Conservation (phyloP, 495 filamentous ascomycete species). For the Neurospora sp. region DNA sequence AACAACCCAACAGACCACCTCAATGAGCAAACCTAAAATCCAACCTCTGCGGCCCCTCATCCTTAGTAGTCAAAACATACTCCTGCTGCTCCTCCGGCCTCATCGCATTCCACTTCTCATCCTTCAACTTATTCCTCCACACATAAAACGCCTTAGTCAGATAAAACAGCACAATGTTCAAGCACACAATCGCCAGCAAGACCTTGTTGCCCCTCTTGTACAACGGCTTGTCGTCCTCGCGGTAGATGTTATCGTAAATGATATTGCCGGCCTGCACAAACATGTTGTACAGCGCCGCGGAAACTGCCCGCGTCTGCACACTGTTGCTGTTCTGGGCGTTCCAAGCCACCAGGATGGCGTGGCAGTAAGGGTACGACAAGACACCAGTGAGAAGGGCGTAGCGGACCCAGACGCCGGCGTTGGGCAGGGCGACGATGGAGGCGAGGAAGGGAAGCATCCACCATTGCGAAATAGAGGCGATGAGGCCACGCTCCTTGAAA, state of each 20-base stretch:
- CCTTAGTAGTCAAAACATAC: conserved; percentile 17
- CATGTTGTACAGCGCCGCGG: conserved; percentile 41
- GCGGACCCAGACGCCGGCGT: conserved; percentile 38
- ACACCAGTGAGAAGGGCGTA: conserved; percentile 44
- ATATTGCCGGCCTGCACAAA: conserved; percentile 39
- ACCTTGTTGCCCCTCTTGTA: conserved; percentile 43
- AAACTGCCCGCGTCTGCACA: conserved; percentile 53
- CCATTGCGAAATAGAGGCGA: conserved; percentile 40
- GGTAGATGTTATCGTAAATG: conserved; percentile 44
- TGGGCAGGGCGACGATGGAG: conserved; percentile 35
- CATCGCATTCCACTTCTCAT: conserved; percentile 29
- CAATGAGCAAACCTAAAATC: conserved; percentile 24
- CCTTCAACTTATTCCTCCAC: conserved; percentile 25
- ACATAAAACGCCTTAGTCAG: conserved; percentile 32
- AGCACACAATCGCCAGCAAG: conserved; percentile 34
- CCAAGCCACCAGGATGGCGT: conserved; percentile 52
- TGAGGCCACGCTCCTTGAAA: conserved; percentile 42
- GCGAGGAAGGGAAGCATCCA: conserved; percentile 49
- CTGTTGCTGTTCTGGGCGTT: conserved; percentile 51
- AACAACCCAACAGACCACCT: background rate
- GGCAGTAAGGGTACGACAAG: conserved; percentile 51
- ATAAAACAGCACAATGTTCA: conserved; percentile 28
- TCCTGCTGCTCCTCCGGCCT: conserved; percentile 26
- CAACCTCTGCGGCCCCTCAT: conserved; percentile 22
- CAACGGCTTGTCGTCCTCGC: conserved; percentile 44